Conservation (phyloP, 768 basidiomycete species). For the Amanita brunnescens region DNA sequence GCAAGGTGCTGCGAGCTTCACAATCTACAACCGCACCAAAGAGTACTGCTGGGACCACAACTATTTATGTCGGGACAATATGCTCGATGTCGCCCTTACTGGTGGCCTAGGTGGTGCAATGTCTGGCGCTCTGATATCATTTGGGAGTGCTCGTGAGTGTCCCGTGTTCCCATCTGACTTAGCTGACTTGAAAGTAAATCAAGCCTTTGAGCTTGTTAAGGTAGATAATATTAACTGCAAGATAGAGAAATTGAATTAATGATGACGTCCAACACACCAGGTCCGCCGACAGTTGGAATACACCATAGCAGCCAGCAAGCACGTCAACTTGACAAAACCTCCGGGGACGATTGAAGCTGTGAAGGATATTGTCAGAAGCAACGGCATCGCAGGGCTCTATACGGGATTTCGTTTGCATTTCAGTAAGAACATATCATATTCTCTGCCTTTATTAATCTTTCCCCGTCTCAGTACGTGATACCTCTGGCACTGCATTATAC, state of each 20-base stretch:
- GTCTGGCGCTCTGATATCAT: constrained; percentile 83
- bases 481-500: constrained; percentile 81
- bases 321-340: constrained; percentile 59
- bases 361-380: constrained; percentile 60
- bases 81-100: constrained; percentile 64
- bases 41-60: constrained; percentile 55
- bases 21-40: constrained; percentile 82
- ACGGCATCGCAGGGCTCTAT: constrained; percentile 62
- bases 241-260: background rate
- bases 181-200: constrained; percentile 2
- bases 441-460: background rate
- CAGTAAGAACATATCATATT: constrained; percentile 34
- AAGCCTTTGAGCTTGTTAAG: constrained; percentile 93
- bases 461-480: constrained; percentile 69
- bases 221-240: constrained; percentile 29
- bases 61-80: constrained; percentile 46
- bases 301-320: constrained; percentile 77
- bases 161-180: background rate
- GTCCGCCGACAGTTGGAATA: constrained; percentile 89
- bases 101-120: constrained; percentile 83
- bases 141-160: constrained; percentile 80
- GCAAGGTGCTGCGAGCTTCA: constrained; percentile 82
- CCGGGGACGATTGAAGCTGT: constrained; percentile 77
- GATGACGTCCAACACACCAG: constrained; percentile 27
- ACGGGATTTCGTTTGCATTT: constrained; percentile 87